These are phyloP conservation scores for Falciphora oryzae DNA, from an alignment of 2,329 filamentous ascomycete species.

Conservation along the genomic window DNA sequence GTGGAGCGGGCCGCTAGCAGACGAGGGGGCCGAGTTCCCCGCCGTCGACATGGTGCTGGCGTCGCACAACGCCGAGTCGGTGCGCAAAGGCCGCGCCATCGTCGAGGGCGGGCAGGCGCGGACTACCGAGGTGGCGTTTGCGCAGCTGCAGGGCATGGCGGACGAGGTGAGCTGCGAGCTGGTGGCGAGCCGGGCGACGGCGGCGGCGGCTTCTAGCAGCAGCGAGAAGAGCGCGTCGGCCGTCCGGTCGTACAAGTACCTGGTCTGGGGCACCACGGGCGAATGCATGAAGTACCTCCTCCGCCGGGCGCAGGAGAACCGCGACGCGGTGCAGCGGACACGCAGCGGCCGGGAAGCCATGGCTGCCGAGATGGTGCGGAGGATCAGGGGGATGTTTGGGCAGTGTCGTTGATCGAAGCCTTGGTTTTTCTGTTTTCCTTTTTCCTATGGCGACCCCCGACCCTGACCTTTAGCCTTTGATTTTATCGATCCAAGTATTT, in stretches of 20 bases:
- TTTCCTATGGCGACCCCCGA: too few relatives aligned
- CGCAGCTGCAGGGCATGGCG: conserved; percentile 91
- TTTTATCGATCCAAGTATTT: too few relatives aligned
- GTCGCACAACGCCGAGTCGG: conserved; percentile 73
- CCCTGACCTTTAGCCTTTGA: too few relatives aligned
- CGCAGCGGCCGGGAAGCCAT: conserved; percentile 56
- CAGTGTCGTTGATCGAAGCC: conserved; percentile 12
- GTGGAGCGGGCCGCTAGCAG: conserved; percentile 49
- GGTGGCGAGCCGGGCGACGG: conserved; percentile 19
- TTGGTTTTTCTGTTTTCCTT: too few relatives aligned
- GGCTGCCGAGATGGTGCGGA: conserved; percentile 53
- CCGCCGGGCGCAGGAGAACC: conserved; percentile 68
- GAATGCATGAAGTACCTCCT: conserved; percentile 86
- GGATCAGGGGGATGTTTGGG: conserved; percentile 40
- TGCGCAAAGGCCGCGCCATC: conserved; percentile 50
- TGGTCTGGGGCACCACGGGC: conserved; percentile 63
- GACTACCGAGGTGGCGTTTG: conserved; percentile 50
- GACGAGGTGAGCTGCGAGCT: conserved; percentile 77
- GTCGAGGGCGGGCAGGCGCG: conserved; percentile 37
- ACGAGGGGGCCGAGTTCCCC: conserved; percentile 39
- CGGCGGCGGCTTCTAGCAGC: conserved; percentile 7
- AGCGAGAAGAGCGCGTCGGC: conserved; percentile 11
- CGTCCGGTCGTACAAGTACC: conserved; percentile 57
- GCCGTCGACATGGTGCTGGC: conserved; percentile 64
- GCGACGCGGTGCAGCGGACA: conserved; percentile 61